A percentile compares a stretch with the other conserved stretches of the same genome.
phyloP scores from a whole-genome alignment of 805 yeast genomes.

The Candida morakotiae region DNA sequence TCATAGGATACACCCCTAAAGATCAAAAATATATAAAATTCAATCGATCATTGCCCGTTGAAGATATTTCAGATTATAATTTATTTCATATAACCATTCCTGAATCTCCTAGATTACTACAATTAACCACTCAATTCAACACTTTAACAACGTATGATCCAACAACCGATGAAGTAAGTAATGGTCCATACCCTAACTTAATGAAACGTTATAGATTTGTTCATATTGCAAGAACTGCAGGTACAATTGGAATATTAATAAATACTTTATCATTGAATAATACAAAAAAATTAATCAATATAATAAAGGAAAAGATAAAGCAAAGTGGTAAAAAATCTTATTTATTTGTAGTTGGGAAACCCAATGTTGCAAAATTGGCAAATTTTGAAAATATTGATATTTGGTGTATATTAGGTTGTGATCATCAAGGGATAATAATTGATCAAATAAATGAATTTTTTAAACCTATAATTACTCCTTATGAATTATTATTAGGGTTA shows the following conservation, averaged over 20 bases:
- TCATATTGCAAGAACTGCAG: slow-evolving; percentile 87
- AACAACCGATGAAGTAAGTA: slow-evolving; percentile 18
- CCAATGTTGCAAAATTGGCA: slow-evolving; percentile 94
- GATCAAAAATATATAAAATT: slow-evolving; percentile 4
- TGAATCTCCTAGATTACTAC: slow-evolving; percentile 72
- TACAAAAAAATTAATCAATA: slow-evolving; percentile 63
- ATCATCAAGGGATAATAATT: slow-evolving; percentile 85
- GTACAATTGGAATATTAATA: slow-evolving; percentile 86
- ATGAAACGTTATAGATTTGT: slow-evolving; percentile 81
- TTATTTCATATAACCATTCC: slow-evolving; percentile 73
- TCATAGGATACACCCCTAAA: slow-evolving; percentile 35
- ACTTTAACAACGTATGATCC: slow-evolving; percentile 52
- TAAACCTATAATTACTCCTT: slow-evolving; percentile 92
- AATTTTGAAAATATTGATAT: slow-evolving; percentile 91
- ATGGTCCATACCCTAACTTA: slow-evolving; percentile 73
- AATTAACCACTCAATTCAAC: slow-evolving; percentile 66
- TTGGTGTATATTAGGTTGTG: slow-evolving; percentile 95
- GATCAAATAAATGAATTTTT: slow-evolving; percentile 77
- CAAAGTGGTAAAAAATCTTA: slow-evolving; percentile 87
- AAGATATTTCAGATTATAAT: slow-evolving; percentile 39
- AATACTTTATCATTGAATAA: slow-evolving; percentile 82
- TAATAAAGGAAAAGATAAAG: slow-evolving; percentile 56
- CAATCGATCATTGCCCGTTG: slow-evolving; percentile 21
- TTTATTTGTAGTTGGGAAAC: slow-evolving; percentile 94
- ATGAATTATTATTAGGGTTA: slow-evolving; percentile 80